Evolutionary conservation across 2,329 filamentous ascomycete species (phyloP).

Genomic region (Cladosporium velox): DNA sequence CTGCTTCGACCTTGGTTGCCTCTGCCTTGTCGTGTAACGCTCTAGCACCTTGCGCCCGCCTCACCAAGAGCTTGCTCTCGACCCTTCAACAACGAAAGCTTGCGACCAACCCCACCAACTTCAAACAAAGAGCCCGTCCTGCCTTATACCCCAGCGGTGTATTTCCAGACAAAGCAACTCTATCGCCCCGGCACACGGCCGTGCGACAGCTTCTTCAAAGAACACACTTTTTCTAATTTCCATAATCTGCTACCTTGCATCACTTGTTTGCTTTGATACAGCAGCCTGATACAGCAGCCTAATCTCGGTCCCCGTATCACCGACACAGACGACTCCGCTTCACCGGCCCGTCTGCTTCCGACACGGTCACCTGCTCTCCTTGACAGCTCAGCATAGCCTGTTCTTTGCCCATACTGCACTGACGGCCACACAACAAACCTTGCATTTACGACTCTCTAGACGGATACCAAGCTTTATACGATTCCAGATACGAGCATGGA

Average conservation of each 20-base stretch:
- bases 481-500: constrained; percentile 64
- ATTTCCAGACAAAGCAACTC: constrained; percentile 17
- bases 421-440: constrained; percentile 15
- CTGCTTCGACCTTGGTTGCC: background rate
- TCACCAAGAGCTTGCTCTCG: constrained; percentile 18
- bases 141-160: constrained; percentile 18
- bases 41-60: constrained; percentile 11
- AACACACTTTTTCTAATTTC: constrained; percentile 18
- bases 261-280: constrained; percentile 32
- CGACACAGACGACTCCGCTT: constrained; percentile 20
- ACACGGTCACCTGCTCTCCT: constrained; percentile 23
- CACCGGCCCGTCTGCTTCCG: constrained; percentile 25
- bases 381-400: constrained; percentile 23
- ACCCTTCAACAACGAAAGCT: constrained; percentile 7
- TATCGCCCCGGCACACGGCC: constrained; percentile 7
- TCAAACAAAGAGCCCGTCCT: constrained; percentile 16
- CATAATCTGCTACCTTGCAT: constrained; percentile 24
- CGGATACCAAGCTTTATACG: constrained; percentile 22
- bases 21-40: background rate
- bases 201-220: constrained; percentile 20
- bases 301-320: constrained; percentile 30
- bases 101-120: constrained; percentile 5
- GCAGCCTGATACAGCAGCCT: constrained; percentile 38
- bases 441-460: constrained; percentile 22
- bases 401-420: constrained; percentile 9